phyloP scores from a whole-genome alignment of 2,329 filamentous ascomycete genomes.

The Cladobotryum mycophilum region DNA sequence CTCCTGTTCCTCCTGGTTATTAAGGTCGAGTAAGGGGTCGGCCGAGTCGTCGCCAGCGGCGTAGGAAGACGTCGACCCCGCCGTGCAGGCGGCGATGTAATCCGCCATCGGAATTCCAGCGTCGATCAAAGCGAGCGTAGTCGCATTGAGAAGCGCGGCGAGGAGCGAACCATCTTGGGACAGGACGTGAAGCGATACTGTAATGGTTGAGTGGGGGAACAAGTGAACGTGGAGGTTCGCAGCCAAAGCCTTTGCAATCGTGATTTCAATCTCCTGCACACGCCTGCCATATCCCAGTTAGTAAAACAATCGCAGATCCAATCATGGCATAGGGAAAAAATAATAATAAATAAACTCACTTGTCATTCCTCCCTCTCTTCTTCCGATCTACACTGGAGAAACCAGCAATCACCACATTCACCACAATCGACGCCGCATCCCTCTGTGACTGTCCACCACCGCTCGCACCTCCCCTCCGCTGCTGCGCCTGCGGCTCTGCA shows the following conservation, averaged over 20 bases:
- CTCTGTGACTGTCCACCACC: constrained; percentile 35
- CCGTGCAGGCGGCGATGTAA: constrained; percentile 82
- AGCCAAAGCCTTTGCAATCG: constrained; percentile 70
- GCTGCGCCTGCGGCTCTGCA: constrained; percentile 51
- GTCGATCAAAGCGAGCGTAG: constrained; percentile 86
- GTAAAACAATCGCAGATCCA: neutral
- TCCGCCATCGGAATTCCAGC: constrained; percentile 94
- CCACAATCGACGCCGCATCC: constrained; percentile 55
- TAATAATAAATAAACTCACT: no score
- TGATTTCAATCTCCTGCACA: constrained; percentile 72
- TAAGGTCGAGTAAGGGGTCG: constrained; percentile 75
- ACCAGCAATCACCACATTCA: constrained; percentile 78
- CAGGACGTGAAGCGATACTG: constrained; percentile 77
- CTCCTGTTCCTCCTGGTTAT: constrained; percentile 76
- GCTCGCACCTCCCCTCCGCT: constrained; percentile 31
- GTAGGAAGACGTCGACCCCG: constrained; percentile 68
- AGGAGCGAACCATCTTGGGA: constrained; percentile 86
- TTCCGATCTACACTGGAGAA: constrained; percentile 85
- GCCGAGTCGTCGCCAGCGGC: constrained; percentile 59
- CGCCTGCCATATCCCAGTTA: constrained; percentile 46
- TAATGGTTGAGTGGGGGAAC: constrained; percentile 82
- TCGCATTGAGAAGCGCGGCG: constrained; percentile 83
- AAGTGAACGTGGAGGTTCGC: constrained; percentile 77
- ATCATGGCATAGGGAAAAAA: constrained; percentile 15
- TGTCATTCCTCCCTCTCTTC: constrained; percentile 67